Evolutionary conservation across 1,284 basidiomycete genomes (phyloP).

Genomic region (Termitomyces sp.): DNA sequence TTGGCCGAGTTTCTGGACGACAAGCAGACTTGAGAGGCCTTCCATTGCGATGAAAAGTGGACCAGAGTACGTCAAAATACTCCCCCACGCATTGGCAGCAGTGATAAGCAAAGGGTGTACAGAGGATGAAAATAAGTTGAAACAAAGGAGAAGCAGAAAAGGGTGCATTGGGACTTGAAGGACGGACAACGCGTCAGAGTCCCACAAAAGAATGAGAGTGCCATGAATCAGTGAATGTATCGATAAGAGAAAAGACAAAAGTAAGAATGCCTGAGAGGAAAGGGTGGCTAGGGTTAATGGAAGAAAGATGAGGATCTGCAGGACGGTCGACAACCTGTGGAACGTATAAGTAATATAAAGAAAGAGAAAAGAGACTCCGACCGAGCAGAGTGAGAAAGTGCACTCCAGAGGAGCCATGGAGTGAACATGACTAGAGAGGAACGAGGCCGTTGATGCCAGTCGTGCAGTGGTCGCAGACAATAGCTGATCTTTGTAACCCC

Average conservation of each 20-base stretch:
- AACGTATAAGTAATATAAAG: slow-evolving; percentile 11
- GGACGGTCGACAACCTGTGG: slow-evolving; percentile 62
- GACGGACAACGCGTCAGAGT: slow-evolving; percentile 60
- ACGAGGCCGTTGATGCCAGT: background rate
- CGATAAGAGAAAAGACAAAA: slow-evolving; percentile 75
- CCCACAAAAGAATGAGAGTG: slow-evolving; percentile 62
- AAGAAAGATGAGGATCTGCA: slow-evolving; percentile 79
- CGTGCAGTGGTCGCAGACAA: background rate
- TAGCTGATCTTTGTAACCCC: background rate
- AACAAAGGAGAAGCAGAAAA: slow-evolving; percentile 72
- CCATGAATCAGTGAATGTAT: slow-evolving; percentile 73
- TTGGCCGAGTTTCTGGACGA: slow-evolving; percentile 76
- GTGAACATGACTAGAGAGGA: slow-evolving; percentile 10
- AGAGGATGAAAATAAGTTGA: slow-evolving; percentile 69
- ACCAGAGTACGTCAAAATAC: slow-evolving; percentile 61
- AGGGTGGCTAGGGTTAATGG: slow-evolving; percentile 79
- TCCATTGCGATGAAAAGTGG: slow-evolving; percentile 80
- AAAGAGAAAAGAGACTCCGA: slow-evolving; percentile 17
- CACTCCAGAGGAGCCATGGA: slow-evolving; percentile 63
- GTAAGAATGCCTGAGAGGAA: slow-evolving; percentile 72
- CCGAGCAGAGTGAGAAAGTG: slow-evolving; percentile 61
- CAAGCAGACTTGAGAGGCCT: slow-evolving; percentile 76
- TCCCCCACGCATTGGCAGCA: slow-evolving; percentile 68
- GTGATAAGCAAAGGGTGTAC: slow-evolving; percentile 54
- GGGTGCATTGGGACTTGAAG: slow-evolving; percentile 79